A percentile compares a stretch with the other conserved stretches of the same genome.
phyloP scores from a whole-genome alignment of 2,329 filamentous ascomycete species.

The Fusarium burgessii region DNA sequence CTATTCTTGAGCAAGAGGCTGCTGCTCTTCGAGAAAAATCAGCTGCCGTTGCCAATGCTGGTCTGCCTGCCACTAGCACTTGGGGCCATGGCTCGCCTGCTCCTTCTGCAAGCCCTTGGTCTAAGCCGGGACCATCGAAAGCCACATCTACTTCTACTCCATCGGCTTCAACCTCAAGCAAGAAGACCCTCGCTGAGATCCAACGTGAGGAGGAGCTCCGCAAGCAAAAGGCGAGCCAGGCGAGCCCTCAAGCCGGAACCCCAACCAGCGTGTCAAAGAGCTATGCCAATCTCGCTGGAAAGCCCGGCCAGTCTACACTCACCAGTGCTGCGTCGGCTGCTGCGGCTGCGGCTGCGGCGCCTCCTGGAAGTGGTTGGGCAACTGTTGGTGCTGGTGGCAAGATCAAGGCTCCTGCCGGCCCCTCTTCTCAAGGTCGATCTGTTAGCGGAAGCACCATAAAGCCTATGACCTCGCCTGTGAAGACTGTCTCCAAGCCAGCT shows the following conservation, averaged over 20 bases:
- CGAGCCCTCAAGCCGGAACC: conserved; percentile 61
- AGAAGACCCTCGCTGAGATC: conserved; percentile 95
- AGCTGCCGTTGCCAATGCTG: conserved; percentile 60
- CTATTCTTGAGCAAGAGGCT: conserved; percentile 83
- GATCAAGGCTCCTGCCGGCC: conserved; percentile 78
- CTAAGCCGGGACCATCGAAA: conserved; percentile 69
- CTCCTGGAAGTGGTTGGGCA: conserved; percentile 78
- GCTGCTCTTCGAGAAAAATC: conserved; percentile 69
- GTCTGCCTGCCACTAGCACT: conserved; percentile 87
- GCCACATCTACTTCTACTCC: conserved; percentile 43
- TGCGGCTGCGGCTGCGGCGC: conserved; percentile 49
- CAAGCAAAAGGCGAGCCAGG: conserved; percentile 78
- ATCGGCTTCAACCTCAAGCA: conserved; percentile 57
- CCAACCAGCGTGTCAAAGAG: conserved; percentile 77
- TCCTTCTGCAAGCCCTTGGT: conserved; percentile 74
- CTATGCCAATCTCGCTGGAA: conserved; percentile 93
- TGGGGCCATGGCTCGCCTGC: conserved; percentile 87
- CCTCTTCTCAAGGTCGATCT: conserved; percentile 62
- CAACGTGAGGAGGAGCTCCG: conserved; percentile 89
- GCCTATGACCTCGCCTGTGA: conserved; percentile 58
- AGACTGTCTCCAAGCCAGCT: conserved; percentile 64
- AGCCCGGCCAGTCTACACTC: conserved; percentile 62
- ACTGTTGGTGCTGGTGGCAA: conserved; percentile 96
- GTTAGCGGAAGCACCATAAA: conserved; percentile 59
- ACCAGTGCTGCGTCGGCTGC: conserved; percentile 56